phyloP scores from a whole-genome alignment of 768 basidiomycete species.

The Boletus tomentosulus region DNA sequence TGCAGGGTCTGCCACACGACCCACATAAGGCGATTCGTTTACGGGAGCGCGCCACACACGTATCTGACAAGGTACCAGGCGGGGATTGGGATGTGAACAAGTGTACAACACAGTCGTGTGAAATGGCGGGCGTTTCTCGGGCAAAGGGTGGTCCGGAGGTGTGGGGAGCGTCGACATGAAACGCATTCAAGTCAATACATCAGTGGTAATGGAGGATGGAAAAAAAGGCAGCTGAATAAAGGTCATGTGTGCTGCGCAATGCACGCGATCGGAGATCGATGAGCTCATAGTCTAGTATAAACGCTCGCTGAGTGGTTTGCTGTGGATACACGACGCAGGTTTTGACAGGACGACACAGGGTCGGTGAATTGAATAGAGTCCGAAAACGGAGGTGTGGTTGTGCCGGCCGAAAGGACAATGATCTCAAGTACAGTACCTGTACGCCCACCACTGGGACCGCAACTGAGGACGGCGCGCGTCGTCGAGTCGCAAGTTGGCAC shows the following conservation, averaged over 20 bases:
- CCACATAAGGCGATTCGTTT: neutral
- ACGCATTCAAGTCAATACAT: constrained; percentile 16
- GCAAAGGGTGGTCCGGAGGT: constrained; percentile 19
- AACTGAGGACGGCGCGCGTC: neutral
- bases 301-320: neutral
- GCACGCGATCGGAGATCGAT: constrained; percentile 11
- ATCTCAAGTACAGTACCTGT: neutral
- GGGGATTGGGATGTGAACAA: neutral
- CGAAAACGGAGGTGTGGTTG: constrained; percentile 1
- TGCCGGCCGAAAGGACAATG: neutral
- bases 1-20: constrained; percentile 14
- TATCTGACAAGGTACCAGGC: constrained; percentile 1
- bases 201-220: constrained; percentile 3
- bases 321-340: neutral
- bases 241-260: neutral
- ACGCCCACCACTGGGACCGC: neutral
- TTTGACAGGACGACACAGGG: constrained; percentile 1
- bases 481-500: neutral
- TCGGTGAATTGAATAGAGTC: constrained; percentile 16
- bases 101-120: constrained; percentile 2
- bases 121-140: constrained; percentile 11
- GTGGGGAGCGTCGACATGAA: constrained; percentile 26
- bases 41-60: neutral
- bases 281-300: neutral
- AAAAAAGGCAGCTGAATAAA: neutral